phyloP scores from a whole-genome alignment of 306 rosid species.

The Acacia melanoxylon region DNA sequence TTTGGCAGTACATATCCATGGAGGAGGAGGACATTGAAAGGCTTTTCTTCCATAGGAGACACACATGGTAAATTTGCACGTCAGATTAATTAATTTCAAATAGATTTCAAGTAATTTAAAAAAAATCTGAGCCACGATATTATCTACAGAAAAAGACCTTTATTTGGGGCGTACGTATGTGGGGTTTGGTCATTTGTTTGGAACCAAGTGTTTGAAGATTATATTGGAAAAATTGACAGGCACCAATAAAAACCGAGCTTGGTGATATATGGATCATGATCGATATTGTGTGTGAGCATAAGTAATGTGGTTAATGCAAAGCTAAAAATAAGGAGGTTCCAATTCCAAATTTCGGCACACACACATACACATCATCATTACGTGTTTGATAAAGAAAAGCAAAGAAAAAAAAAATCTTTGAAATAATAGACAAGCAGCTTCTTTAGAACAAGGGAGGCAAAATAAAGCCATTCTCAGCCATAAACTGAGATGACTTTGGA shows the following conservation, averaged over 20 bases:
- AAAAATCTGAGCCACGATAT: neutral
- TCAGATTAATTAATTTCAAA: too few species aligned
- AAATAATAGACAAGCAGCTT: neutral
- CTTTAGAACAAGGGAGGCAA: neutral
- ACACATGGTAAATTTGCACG: too few species aligned
- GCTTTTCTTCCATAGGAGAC: too few species aligned
- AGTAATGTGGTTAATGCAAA: neutral
- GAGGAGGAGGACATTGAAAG: neutral
- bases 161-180: neutral
- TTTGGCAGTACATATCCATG: neutral
- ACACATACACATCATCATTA: neutral
- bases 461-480: neutral
- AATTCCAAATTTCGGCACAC: neutral
- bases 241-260: neutral
- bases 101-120: neutral
- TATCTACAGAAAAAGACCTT: neutral
- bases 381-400: neutral
- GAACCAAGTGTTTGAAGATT: neutral
- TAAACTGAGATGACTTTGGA: neutral
- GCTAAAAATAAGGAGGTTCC: neutral
- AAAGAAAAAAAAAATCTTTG: neutral
- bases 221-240: neutral
- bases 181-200: neutral
- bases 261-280: neutral
- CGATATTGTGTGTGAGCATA: neutral